phyloP scores from a whole-genome alignment of 2,329 filamentous ascomycete species.

The Cladorrhinum sp. region DNA sequence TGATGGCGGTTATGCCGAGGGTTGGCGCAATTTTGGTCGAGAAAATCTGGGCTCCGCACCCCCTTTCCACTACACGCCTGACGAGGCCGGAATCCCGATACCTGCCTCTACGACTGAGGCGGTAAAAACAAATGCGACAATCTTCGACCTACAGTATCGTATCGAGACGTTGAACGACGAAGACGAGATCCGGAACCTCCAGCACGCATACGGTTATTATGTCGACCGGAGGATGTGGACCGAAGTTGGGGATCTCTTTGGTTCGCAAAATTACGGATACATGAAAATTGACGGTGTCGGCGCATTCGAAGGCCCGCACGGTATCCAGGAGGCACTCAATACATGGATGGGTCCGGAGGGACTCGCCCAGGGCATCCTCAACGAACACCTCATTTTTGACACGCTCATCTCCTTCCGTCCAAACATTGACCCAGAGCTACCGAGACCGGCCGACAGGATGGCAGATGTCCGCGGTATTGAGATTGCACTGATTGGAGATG shows the following conservation, averaged over 20 bases:
- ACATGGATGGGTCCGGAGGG: slow-evolving; percentile 16
- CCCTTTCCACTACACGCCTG: slow-evolving; percentile 14
- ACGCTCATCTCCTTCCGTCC: slow-evolving; percentile 10
- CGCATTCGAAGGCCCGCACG: neutral
- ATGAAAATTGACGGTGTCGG: slow-evolving; percentile 11
- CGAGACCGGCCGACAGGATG: neutral
- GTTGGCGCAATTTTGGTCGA: slow-evolving; percentile 14
- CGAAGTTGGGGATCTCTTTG: neutral
- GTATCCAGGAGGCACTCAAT: slow-evolving; percentile 11
- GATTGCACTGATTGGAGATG: slow-evolving; percentile 15
- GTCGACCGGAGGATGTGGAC: slow-evolving; percentile 18
- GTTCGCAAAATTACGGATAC: neutral
- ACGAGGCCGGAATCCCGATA: slow-evolving; percentile 17
- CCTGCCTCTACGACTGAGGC: neutral
- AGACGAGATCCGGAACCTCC: slow-evolving; percentile 10
- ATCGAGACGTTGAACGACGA: slow-evolving; percentile 5
- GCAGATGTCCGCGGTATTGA: slow-evolving; percentile 11
- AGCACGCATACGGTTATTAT: slow-evolving; percentile 19
- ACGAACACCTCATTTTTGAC: slow-evolving; percentile 18
- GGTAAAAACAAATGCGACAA: neutral
- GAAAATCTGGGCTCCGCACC: slow-evolving; percentile 8
- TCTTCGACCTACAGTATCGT: neutral
- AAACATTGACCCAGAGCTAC: neutral
- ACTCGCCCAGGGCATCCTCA: slow-evolving; percentile 14
- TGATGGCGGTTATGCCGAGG: slow-evolving; percentile 9